phyloP scores from a whole-genome alignment of 352 stramenopile species.

The Pythium grandisporangium region DNA sequence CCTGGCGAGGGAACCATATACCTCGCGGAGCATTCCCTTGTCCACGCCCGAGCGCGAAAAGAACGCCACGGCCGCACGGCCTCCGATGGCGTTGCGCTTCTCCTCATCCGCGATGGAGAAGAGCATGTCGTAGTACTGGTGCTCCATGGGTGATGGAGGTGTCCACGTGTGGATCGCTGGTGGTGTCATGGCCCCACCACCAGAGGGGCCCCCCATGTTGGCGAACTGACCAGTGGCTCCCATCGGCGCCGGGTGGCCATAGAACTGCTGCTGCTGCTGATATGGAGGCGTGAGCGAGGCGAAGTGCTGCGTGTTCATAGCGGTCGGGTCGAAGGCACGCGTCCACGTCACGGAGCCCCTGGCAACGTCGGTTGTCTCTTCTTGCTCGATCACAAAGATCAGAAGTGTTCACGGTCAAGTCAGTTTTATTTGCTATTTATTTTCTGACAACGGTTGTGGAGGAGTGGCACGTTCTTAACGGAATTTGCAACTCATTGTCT shows the following conservation, averaged over 20 bases:
- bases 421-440: too few relatives aligned
- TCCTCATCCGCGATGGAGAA: constrained; percentile 88
- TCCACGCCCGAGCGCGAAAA: constrained; percentile 90
- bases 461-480: too few relatives aligned
- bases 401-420: too few relatives aligned
- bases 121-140: constrained; percentile 87
- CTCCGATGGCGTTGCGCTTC: constrained; percentile 73
- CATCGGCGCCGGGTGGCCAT: constrained; percentile 19
- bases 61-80: constrained; percentile 87
- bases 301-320: constrained; percentile 56
- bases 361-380: too few relatives aligned
- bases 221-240: constrained; percentile 22
- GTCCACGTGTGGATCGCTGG: constrained; percentile 36
- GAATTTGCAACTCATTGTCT: too few relatives aligned
- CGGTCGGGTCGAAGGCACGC: too few relatives aligned
- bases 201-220: constrained; percentile 8
- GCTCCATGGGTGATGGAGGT: constrained; percentile 49
- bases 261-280: constrained; percentile 40
- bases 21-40: constrained; percentile 67
- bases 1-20: constrained; percentile 7
- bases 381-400: too few relatives aligned
- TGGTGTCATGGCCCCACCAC: constrained; percentile 2
- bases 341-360: too few relatives aligned
- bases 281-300: constrained; percentile 44
- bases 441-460: too few relatives aligned